phyloP scores from a whole-genome alignment of 345 rosid genomes.

The Chamaenerion angustifolium region DNA sequence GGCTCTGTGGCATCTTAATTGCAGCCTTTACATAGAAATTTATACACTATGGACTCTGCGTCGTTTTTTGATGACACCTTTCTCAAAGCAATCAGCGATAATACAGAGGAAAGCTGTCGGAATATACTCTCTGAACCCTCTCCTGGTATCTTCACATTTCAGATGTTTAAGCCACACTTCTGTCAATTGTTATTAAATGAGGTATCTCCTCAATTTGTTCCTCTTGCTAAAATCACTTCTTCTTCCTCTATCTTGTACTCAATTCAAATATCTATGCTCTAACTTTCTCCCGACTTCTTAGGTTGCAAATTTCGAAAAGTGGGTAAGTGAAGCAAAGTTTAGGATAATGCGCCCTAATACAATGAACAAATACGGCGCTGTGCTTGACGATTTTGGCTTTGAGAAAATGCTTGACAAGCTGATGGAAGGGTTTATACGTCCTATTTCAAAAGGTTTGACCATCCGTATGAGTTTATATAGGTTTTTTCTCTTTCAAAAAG shows the following conservation, averaged over 20 bases:
- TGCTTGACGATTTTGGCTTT: slow-evolving; percentile 94
- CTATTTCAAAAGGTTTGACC: slow-evolving; percentile 64
- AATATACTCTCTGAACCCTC: slow-evolving; percentile 49
- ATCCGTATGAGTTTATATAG: too few species aligned
- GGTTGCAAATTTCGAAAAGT: slow-evolving; percentile 81
- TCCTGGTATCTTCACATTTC: slow-evolving; percentile 67
- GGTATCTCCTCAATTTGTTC: slow-evolving; percentile 26
- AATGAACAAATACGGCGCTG: slow-evolving; percentile 87
- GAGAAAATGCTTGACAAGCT: slow-evolving; percentile 77
- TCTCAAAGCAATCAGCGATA: slow-evolving; percentile 44
- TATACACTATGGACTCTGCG: slow-evolving; percentile 42
- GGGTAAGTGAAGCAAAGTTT: slow-evolving; percentile 61
- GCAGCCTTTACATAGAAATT: slow-evolving; percentile 68
- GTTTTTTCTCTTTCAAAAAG: too few species aligned
- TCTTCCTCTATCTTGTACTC: not conserved
- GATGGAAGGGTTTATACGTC: slow-evolving; percentile 67
- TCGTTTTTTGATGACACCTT: slow-evolving; percentile 57
- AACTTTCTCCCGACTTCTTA: slow-evolving; percentile 15
- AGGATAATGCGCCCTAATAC: slow-evolving; percentile 93
- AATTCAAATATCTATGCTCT: not conserved
- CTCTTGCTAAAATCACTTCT: not conserved
- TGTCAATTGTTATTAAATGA: slow-evolving; percentile 66
- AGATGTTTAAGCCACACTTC: slow-evolving; percentile 68
- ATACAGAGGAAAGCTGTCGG: slow-evolving; percentile 47
- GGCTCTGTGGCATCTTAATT: slow-evolving; percentile 1